Percentiles rank a stretch among this genome's conserved stretches.
These are phyloP conservation scores for Plectranthus barbatus DNA, from an alignment of 257 asterid species.

Conservation along the genomic window DNA sequence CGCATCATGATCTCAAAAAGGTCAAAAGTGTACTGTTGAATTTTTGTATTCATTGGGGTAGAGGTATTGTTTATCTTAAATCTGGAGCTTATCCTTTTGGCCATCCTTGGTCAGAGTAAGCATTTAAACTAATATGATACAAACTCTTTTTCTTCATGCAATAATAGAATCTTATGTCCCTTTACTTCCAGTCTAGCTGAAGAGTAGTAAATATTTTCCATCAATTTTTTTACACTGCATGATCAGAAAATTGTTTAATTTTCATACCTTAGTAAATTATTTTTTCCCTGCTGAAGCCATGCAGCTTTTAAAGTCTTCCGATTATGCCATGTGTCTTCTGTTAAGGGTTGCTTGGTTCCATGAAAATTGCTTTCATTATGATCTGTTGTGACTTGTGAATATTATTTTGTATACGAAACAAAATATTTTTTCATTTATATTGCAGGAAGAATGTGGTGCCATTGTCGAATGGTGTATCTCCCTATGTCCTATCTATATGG, in stretches of 20 bases:
- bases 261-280: background rate
- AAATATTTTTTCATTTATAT: background rate
- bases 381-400: background rate
- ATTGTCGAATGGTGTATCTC: constrained; percentile 94
- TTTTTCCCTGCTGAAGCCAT: background rate
- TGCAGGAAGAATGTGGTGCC: constrained; percentile 99
- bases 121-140: background rate
- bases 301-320: background rate
- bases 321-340: background rate
- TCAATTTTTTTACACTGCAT: background rate
- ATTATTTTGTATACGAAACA: constrained; percentile 10
- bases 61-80: background rate
- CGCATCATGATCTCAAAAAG: background rate
- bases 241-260: background rate
- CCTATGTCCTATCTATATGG: constrained; percentile 94
- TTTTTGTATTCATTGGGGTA: background rate
- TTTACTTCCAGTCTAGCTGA: background rate
- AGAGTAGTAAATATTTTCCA: background rate
- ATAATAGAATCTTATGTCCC: background rate
- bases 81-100: constrained; percentile 1
- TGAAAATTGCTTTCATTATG: too few relatives aligned
- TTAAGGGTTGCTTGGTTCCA: too few relatives aligned
- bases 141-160: background rate
- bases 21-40: background rate
- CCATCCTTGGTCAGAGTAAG: background rate